phyloP scores from a whole-genome alignment of 768 basidiomycete species.

The Pleurotus tuber-regium region DNA sequence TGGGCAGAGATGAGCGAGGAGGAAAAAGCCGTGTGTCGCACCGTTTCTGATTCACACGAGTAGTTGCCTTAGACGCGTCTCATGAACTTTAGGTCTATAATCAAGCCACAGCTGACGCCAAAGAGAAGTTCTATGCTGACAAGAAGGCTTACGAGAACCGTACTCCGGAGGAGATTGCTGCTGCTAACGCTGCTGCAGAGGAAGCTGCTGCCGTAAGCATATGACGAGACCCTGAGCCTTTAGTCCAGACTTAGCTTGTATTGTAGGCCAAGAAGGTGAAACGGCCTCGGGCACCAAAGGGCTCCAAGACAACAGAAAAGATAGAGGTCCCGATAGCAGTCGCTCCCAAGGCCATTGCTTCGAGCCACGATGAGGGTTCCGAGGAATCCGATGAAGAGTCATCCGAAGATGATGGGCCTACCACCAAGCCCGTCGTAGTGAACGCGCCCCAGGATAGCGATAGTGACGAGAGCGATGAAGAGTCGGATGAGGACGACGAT shows the following conservation, averaged over 20 bases:
- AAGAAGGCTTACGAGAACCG: constrained; percentile 65
- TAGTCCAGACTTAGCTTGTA: background rate
- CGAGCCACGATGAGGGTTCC: constrained; percentile 26
- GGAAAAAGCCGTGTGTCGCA: constrained; percentile 68
- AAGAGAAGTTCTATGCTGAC: constrained; percentile 59
- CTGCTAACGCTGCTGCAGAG: constrained; percentile 33
- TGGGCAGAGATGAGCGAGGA: constrained; percentile 71
- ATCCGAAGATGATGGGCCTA: background rate
- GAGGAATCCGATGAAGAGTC: constrained; percentile 1
- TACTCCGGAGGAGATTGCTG: constrained; percentile 46
- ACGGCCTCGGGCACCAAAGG: constrained; percentile 7
- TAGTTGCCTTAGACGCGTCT: constrained; percentile 13
- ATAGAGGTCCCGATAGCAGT: constrained; percentile 31
- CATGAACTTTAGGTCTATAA: constrained; percentile 45
- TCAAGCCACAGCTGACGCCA: constrained; percentile 53
- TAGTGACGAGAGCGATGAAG: constrained; percentile 11
- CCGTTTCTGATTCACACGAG: constrained; percentile 9
- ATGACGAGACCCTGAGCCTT: background rate
- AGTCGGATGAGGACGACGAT: constrained; percentile 14
- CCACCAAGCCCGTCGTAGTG: background rate
- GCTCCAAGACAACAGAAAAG: constrained; percentile 28
- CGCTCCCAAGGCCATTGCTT: constrained; percentile 22
- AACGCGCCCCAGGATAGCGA: constrained; percentile 6
- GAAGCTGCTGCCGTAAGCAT: constrained; percentile 17
- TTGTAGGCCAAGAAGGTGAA: constrained; percentile 4